These are phyloP conservation scores for Aleurites moluccanus DNA, from an alignment of 441 rosid genomes.

Conservation along the genomic window DNA sequence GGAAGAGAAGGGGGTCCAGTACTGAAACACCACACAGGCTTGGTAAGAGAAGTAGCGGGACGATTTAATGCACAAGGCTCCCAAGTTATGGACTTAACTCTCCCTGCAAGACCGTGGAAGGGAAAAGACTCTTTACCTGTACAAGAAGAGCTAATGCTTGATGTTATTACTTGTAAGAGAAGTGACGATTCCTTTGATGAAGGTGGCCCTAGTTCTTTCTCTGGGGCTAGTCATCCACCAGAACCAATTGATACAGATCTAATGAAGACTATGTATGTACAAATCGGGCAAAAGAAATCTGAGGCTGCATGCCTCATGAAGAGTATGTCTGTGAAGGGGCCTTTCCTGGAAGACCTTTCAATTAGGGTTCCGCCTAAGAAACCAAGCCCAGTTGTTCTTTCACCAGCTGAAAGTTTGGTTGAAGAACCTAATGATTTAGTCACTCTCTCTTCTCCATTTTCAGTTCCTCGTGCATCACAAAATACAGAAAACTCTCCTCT, in stretches of 20 bases:
- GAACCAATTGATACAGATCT: constrained; percentile 86
- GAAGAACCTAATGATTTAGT: constrained; percentile 58
- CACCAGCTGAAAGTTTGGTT: constrained; percentile 63
- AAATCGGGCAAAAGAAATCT: constrained; percentile 58
- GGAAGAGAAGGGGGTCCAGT: constrained; percentile 52
- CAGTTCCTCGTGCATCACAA: constrained; percentile 55
- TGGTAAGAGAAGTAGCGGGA: constrained; percentile 50
- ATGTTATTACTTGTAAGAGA: constrained; percentile 44
- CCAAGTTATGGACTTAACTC: constrained; percentile 42
- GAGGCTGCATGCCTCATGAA: constrained; percentile 68
- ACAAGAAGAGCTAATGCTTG: constrained; percentile 49
- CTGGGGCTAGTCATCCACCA: constrained; percentile 90
- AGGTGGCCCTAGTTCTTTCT: constrained; percentile 66
- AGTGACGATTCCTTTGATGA: constrained; percentile 65
- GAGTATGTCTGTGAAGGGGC: constrained; percentile 68
- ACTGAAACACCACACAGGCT: constrained; percentile 38
- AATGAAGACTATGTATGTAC: constrained; percentile 66
- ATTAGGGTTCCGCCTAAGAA: constrained; percentile 61
- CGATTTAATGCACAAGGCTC: constrained; percentile 36
- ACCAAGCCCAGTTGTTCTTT: constrained; percentile 48
- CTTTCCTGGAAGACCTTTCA: constrained; percentile 75
- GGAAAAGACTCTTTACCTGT: constrained; percentile 55
- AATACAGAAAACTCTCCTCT: constrained; percentile 59
- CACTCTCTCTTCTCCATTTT: constrained; percentile 49
- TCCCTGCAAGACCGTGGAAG: constrained; percentile 55